Evolutionary conservation across 129 eudicot genomes (phyloP).

Genomic region (Flaveria brownii): DNA sequence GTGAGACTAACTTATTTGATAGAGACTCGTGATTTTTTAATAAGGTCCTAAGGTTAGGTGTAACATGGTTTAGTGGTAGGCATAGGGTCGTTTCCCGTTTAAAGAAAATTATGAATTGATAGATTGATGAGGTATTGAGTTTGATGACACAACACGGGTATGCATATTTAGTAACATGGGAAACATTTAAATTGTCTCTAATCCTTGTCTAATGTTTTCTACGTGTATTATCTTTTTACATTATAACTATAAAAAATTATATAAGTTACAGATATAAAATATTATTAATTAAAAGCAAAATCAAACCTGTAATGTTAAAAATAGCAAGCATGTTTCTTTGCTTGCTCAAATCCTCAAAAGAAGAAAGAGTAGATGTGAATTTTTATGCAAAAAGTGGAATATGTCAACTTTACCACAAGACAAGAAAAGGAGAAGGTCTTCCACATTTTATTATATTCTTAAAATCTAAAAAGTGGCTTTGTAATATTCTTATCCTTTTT

Average conservation of each 20-base stretch:
- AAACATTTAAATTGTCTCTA: not conserved
- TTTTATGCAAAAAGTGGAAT: conserved; percentile 35
- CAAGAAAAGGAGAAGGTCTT: conserved; percentile 20
- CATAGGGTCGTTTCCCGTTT: no score
- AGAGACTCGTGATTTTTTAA: no score
- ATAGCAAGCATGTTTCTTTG: conserved; percentile 11
- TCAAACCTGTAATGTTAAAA: not conserved
- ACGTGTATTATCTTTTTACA: no score
- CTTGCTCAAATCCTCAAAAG: conserved; percentile 39
- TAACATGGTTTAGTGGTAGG: no score
- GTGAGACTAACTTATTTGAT: no score
- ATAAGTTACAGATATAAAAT: not conserved
- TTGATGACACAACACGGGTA: no score
- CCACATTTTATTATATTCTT: conserved; percentile 6
- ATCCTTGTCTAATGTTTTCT: conserved; percentile 8
- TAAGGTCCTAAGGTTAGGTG: no score
- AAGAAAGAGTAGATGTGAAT: conserved; percentile 32
- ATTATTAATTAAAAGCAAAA: not conserved
- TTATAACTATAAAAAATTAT: not conserved
- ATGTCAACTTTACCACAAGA: conserved; percentile 36
- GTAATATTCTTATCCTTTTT: not conserved
- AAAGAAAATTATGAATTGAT: not conserved
- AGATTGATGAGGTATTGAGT: not conserved
- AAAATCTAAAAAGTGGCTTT: conserved; percentile 23
- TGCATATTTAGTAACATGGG: not conserved